A percentile compares a stretch with the other conserved stretches of the same genome.
Evolutionary conservation across 2,329 filamentous ascomycete genomes (phyloP).

Genomic region (Colletotrichum musicola): DNA sequence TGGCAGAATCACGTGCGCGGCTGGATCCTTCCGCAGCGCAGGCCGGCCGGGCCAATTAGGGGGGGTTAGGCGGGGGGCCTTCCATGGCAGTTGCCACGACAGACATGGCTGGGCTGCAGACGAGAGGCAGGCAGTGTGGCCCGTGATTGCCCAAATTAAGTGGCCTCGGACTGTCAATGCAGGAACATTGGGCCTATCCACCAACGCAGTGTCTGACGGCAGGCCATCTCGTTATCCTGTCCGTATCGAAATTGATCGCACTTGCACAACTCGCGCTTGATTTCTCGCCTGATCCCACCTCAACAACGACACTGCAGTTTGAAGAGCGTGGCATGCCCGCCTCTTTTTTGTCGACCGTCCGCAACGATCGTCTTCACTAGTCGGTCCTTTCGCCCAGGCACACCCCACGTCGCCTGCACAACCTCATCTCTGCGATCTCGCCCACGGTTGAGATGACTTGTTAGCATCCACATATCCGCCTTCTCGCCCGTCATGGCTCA

Average conservation of each 20-base stretch:
- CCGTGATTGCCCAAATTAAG: constrained; percentile 37
- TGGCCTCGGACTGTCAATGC: constrained; percentile 37
- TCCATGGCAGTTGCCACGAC: constrained; percentile 32
- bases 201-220: constrained; percentile 28
- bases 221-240: constrained; percentile 17
- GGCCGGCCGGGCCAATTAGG: constrained; percentile 16
- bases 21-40: not conserved
- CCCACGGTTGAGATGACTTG: constrained; percentile 32
- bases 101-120: constrained; percentile 6
- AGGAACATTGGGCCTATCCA: constrained; percentile 32
- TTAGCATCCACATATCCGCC: constrained; percentile 15
- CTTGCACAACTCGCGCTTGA: not conserved
- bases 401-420: constrained; percentile 7
- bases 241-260: constrained; percentile 23
- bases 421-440: constrained; percentile 4
- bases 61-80: not conserved
- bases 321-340: not conserved
- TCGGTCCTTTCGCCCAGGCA: not conserved
- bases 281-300: not conserved
- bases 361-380: too few species aligned
- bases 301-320: not conserved
- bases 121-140: constrained; percentile 3
- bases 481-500: constrained; percentile 52
- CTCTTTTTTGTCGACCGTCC: too few species aligned
- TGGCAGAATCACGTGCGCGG: not conserved